phyloP scores from a whole-genome alignment of 192 early-diverging fungal species.

The Piromyces finnis region DNA sequence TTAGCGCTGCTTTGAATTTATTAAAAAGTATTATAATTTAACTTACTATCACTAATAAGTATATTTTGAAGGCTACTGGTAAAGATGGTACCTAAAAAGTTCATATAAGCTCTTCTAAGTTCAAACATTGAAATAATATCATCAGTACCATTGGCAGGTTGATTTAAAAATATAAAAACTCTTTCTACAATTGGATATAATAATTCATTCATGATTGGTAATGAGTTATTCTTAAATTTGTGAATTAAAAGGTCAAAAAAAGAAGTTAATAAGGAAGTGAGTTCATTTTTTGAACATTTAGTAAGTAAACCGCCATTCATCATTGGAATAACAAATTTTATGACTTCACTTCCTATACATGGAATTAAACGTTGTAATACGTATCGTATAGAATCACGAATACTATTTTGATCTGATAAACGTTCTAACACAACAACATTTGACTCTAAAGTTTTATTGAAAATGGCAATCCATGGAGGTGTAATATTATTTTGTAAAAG shows the following conservation, averaged over 20 bases:
- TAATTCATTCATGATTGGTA: slow-evolving; percentile 51
- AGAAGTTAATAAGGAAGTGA: slow-evolving; percentile 48
- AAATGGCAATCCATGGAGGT: slow-evolving; percentile 43
- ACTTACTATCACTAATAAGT: slow-evolving; percentile 51
- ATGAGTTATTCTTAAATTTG: slow-evolving; percentile 34
- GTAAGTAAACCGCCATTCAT: slow-evolving; percentile 53
- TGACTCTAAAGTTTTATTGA: slow-evolving; percentile 63
- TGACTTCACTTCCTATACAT: slow-evolving; percentile 61
- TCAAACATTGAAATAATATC: slow-evolving; percentile 58
- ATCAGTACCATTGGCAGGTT: slow-evolving; percentile 70
- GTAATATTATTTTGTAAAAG: slow-evolving; percentile 13
- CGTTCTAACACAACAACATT: slow-evolving; percentile 51
- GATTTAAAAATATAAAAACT: slow-evolving; percentile 69
- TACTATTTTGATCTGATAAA: slow-evolving; percentile 11
- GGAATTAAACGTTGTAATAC: slow-evolving; percentile 77
- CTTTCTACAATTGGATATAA: slow-evolving; percentile 61
- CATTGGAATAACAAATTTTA: slow-evolving; percentile 61
- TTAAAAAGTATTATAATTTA: slow-evolving; percentile 4
- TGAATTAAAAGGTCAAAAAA: slow-evolving; percentile 69
- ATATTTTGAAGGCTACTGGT: slow-evolving; percentile 59
- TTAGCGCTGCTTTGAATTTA: too few species aligned
- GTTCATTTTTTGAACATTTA: slow-evolving; percentile 61
- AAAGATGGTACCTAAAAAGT: slow-evolving; percentile 60
- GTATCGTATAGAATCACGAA: slow-evolving; percentile 21
- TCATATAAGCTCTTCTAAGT: slow-evolving; percentile 65